These are phyloP conservation scores for Monosporascus sp. DNA, from an alignment of 2,329 filamentous ascomycete genomes.

Conservation along the genomic window DNA sequence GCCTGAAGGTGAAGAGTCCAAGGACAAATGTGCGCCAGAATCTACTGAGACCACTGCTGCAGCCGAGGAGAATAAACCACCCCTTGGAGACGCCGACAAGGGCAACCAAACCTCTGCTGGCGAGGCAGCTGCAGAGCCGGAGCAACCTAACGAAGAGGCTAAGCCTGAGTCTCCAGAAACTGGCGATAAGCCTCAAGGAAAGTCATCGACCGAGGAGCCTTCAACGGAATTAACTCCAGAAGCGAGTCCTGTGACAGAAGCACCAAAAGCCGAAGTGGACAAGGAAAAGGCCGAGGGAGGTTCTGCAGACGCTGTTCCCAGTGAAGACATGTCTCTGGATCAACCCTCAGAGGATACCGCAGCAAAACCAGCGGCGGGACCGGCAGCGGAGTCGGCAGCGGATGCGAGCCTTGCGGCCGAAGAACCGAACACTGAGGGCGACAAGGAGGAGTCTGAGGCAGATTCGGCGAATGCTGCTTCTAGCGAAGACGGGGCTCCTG, in stretches of 20 bases:
- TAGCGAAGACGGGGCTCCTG: not conserved
- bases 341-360: not conserved
- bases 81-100: not conserved
- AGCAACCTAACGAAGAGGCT: slow-evolving; percentile 3
- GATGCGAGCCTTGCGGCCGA: not conserved
- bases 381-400: not conserved
- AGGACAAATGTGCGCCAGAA: not conserved
- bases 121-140: slow-evolving; percentile 2
- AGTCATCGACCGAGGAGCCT: not conserved
- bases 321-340: not conserved
- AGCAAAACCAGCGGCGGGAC: not conserved
- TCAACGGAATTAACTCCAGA: not conserved
- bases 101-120: not conserved
- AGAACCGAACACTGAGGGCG: not conserved
- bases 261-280: not conserved
- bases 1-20: not conserved
- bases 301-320: not conserved
- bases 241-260: not conserved
- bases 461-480: not conserved
- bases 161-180: not conserved
- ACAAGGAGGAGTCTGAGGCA: not conserved
- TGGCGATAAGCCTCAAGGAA: slow-evolving; percentile 1
- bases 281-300: not conserved
- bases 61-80: not conserved
- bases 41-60: not conserved